Conservation (phyloP, 768 basidiomycete species). For the Cubamyces sp. region DNA sequence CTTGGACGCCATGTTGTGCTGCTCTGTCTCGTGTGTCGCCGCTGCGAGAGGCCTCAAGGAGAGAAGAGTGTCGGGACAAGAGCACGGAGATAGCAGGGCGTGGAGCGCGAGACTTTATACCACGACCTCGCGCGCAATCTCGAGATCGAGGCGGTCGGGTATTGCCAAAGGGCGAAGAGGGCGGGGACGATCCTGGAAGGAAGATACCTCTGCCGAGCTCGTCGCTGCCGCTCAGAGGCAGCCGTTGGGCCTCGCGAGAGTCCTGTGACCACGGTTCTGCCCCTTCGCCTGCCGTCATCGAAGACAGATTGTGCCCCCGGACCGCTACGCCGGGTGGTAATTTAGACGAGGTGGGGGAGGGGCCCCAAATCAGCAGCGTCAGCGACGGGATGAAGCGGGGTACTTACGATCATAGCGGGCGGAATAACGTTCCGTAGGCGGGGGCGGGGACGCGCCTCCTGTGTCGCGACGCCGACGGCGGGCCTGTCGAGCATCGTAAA, state of each 20-base stretch:
- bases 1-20: slow-evolving; percentile 13
- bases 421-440: slow-evolving; percentile 9
- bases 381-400: slow-evolving; percentile 11
- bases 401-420: slow-evolving; percentile 7
- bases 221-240: slow-evolving; percentile 17
- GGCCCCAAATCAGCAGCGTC: slow-evolving; percentile 10
- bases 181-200: slow-evolving; percentile 10
- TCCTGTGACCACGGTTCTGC: slow-evolving; percentile 17
- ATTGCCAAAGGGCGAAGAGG: slow-evolving; percentile 9
- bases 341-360: slow-evolving; percentile 1
- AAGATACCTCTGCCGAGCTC: slow-evolving; percentile 21
- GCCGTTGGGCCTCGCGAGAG: slow-evolving; percentile 3
- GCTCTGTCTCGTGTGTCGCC: not conserved
- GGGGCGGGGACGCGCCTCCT: not conserved
- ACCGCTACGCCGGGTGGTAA: slow-evolving; percentile 7
- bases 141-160: slow-evolving; percentile 1
- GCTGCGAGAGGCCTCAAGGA: not conserved
- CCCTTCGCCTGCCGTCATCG: slow-evolving; percentile 19
- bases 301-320: slow-evolving; percentile 5
- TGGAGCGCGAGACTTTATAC: slow-evolving; percentile 4
- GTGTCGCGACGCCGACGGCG: not conserved
- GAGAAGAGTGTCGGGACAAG: not conserved
- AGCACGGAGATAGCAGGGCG: not conserved
- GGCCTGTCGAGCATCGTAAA: not conserved
- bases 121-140: not conserved